phyloP scores from a whole-genome alignment of 2,329 filamentous ascomycete genomes.

The Daldinia sp. region DNA sequence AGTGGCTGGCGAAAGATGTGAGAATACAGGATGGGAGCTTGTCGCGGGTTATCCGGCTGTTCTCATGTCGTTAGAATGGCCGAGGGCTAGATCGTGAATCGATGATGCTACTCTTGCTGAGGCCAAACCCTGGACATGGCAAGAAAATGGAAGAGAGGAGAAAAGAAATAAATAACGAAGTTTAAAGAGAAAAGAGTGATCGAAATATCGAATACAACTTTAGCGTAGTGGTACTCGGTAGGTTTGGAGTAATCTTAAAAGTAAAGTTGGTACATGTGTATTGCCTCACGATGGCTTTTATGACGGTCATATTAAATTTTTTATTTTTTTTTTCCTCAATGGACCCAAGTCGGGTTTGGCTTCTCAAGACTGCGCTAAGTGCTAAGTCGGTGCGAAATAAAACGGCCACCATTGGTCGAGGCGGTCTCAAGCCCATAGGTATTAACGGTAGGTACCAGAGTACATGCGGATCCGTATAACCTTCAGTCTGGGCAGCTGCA shows the following conservation, averaged over 20 bases:
- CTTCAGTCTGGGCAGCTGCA: too few species aligned
- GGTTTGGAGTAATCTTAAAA: background rate
- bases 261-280: background rate
- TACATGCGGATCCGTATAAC: too few species aligned
- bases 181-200: background rate
- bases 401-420: conserved; percentile 12
- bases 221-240: background rate
- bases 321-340: conserved; percentile 16
- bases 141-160: conserved; percentile 5
- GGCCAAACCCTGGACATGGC: conserved; percentile 22
- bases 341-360: background rate
- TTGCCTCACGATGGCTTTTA: conserved; percentile 17
- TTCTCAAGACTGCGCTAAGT: conserved; percentile 17
- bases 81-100: conserved; percentile 15
- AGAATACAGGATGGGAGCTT: conserved; percentile 47
- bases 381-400: conserved; percentile 19
- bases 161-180: background rate
- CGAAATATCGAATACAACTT: background rate
- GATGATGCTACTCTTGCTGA: conserved; percentile 10
- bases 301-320: conserved; percentile 41
- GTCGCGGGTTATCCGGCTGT: conserved; percentile 22
- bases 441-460: background rate
- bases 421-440: conserved; percentile 1
- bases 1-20: conserved; percentile 45
- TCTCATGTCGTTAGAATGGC: conserved; percentile 40